Evolutionary conservation across 805 yeast species (phyloP), one percentile per base, ranked within the genome.

Genomic region (Yarrowia deformans): DNA sequence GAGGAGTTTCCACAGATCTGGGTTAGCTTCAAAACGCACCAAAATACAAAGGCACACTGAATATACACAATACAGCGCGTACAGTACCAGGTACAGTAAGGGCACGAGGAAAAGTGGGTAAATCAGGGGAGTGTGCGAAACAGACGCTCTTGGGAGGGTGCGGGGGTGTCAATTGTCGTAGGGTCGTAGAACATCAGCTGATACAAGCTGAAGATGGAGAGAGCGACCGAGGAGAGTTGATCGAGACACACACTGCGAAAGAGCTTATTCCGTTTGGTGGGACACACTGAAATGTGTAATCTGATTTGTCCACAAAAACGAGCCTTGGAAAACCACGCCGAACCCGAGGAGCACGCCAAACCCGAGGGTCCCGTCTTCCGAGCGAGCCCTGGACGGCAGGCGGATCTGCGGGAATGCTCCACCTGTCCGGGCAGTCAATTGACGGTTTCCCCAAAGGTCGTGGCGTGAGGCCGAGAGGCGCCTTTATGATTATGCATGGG

Each of bases 401-500:
- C 3, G 12, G 1, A 39, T 23, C 29, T 23, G 29, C 29, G 29
- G 29, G 29, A 23, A 23, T 23, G 29, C 29, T 23, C 29, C 29
- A 23, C 29, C 29, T 23, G 29, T 23, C 29, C 29, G 23, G 7
- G 23, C 23, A n/a, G 3, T 43, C 46, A 29, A 29, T 48, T 29
- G 54, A 48, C 54, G 19, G 29, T 2, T n/a, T n/a, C 37, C 56
- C 40, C 10, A n/a, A 13, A 1, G 35, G 35, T 29, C 37, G n/a
- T 50, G 40, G 34, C 43, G 32, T 52, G 58, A 52, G 58, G 58
- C 58, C 58, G 19, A 9, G 23, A 18, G 43, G 32, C 58, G 58
- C 43, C 13, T 34, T 52, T 35, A 13, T 19, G 58, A 54, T 54
- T 39, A 54, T 54, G 60, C 60, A 54, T 39, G 60, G 43, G 3